Percentiles rank a stretch among this genome's conserved stretches.
phyloP scores from a whole-genome alignment of 2,329 filamentous ascomycete genomes.

The Ambrosiella xylebori region DNA sequence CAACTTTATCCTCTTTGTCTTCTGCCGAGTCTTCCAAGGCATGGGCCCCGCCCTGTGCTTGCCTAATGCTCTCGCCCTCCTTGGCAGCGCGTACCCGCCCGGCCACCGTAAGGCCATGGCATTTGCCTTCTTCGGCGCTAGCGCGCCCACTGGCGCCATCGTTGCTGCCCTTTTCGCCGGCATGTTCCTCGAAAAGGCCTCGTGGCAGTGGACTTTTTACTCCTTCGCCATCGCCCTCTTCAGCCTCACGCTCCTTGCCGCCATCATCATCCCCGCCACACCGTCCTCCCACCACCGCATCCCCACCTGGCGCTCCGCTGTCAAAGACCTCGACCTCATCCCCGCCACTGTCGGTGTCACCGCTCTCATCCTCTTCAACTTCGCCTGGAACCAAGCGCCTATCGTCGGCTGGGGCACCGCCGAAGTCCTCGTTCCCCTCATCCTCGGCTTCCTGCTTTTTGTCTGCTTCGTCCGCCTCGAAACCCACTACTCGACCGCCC shows the following conservation, averaged over 20 bases:
- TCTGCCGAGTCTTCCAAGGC: constrained; percentile 36
- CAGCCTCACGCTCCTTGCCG: constrained; percentile 19
- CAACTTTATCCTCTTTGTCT: constrained; percentile 25
- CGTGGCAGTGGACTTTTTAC: constrained; percentile 35
- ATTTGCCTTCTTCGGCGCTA: constrained; percentile 33
- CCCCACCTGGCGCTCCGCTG: not conserved
- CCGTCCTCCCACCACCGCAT: not conserved
- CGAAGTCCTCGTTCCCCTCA: constrained; percentile 38
- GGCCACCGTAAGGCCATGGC: constrained; percentile 42
- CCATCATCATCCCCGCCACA: constrained; percentile 21
- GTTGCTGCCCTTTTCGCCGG: constrained; percentile 25
- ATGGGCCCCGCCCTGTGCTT: constrained; percentile 45
- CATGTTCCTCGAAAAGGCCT: constrained; percentile 22
- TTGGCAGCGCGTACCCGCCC: constrained; percentile 39
- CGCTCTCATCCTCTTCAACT: constrained; percentile 44
- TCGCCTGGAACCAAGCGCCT: constrained; percentile 49
- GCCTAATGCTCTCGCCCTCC: constrained; percentile 46
- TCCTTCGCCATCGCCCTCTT: constrained; percentile 19
- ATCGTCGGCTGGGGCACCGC: constrained; percentile 39
- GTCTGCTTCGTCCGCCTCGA: constrained; percentile 41
- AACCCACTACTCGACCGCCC: constrained; percentile 24
- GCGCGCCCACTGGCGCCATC: constrained; percentile 29
- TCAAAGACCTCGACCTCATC: constrained; percentile 22
- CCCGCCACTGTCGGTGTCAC: constrained; percentile 30
- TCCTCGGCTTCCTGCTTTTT: constrained; percentile 38